These are phyloP conservation scores for Ambrosiella beaveri DNA, from an alignment of 2,329 filamentous ascomycete species.

Conservation along the genomic window DNA sequence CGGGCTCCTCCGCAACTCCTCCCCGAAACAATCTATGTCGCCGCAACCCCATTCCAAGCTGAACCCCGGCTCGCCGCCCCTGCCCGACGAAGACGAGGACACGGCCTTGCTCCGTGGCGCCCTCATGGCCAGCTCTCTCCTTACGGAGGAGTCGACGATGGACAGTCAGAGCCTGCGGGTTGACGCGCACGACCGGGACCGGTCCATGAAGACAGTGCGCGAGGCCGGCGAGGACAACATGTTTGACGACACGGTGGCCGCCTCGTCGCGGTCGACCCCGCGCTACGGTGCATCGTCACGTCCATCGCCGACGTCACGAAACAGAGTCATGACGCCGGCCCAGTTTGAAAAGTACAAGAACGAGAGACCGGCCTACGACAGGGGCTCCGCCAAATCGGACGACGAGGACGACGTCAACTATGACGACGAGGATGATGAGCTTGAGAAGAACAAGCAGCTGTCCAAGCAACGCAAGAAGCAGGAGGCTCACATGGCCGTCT, in stretches of 20 bases:
- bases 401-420: constrained; percentile 49
- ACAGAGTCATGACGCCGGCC: constrained; percentile 77
- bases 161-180: no score
- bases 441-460: constrained; percentile 54
- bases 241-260: constrained; percentile 31
- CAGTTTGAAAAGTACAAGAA: constrained; percentile 70
- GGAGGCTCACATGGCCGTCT: constrained; percentile 76
- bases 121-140: constrained; percentile 30
- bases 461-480: constrained; percentile 70
- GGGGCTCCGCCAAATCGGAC: constrained; percentile 33
- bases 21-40: constrained; percentile 15
- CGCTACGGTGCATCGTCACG: constrained; percentile 20
- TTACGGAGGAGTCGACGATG: constrained; percentile 16
- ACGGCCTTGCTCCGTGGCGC: constrained; percentile 35
- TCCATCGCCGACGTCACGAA: constrained; percentile 26
- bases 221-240: constrained; percentile 31
- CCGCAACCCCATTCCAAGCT: constrained; percentile 13
- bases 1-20: constrained; percentile 23
- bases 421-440: constrained; percentile 62
- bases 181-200: no score
- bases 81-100: constrained; percentile 34
- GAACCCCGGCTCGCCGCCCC: constrained; percentile 20
- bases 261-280: constrained; percentile 20
- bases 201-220: neutral
- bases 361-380: constrained; percentile 39